Evolutionary conservation across 768 basidiomycete genomes (phyloP), one percentile per base, ranked within the genome.

Genomic region (Phlegmacium glaucopus): DNA sequence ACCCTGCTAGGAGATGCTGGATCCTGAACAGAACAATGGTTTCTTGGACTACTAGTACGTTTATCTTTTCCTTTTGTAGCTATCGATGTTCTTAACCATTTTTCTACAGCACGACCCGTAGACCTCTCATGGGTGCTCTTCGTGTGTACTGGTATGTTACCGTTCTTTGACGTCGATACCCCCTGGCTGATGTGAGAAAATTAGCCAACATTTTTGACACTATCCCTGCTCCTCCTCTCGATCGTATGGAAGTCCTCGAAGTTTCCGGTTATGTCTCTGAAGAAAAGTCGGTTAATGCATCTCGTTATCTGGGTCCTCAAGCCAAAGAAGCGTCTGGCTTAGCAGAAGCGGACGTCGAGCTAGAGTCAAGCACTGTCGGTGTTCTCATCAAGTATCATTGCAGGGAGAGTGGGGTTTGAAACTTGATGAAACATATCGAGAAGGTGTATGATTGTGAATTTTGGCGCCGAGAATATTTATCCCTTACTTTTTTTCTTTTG

Each of bases 1-100:
- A n/a, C n/a, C n/a, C n/a, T 92, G n/a, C n/a, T n/a, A n/a, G n/a
- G 94, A 95, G 70, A 93, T 94, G 91, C 70, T 95, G 40, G 91
- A 94, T 60, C 90, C 93, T 0, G 94, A 97, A 64, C n/a, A n/a
- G n/a, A n/a, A n/a, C 64, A 86, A 85, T 26, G 85, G 84, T 17
- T 97, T 97, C 76, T 71, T 95, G 49, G 94, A 97, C 61, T 94
- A 96, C 57, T 97, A 96, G 90, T 93, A 53, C 55, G 89, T 77
- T 38, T 42, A 10, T 17, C 1, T 48, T 30, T 29, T 13, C 16
- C 26, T 42, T 4, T 13, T 15, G 56, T n/a, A 12, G 25, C 47
- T 35, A 36, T 48, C 11, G 45, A n/a, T n/a, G n/a, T n/a, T n/a
- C n/a, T n/a, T n/a, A n/a, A n/a, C n/a, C n/a, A n/a, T n/a, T n/a